These are phyloP conservation scores for Malus hybrid DNA, from an alignment of 331 rosid species.

Conservation along the genomic window DNA sequence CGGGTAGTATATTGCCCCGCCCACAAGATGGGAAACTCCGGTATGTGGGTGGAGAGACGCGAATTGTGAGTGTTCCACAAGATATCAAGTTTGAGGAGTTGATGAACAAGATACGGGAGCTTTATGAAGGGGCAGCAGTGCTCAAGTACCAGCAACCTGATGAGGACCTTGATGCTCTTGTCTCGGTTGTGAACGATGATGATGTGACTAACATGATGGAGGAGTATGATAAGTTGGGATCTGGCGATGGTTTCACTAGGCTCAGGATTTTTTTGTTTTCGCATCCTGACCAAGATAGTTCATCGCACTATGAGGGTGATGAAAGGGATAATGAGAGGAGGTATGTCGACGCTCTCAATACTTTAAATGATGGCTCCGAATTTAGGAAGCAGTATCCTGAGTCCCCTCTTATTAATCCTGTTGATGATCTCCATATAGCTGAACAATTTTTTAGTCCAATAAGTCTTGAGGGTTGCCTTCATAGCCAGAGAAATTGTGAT, in stretches of 20 bases:
- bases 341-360: slow-evolving; percentile 93
- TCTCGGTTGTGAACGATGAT: slow-evolving; percentile 91
- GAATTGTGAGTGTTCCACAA: slow-evolving; percentile 75
- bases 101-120: slow-evolving; percentile 87
- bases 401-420: slow-evolving; percentile 36
- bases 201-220: slow-evolving; percentile 99
- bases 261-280: slow-evolving; percentile 88
- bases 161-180: slow-evolving; percentile 97
- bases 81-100: slow-evolving; percentile 72
- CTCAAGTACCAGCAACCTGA: slow-evolving; percentile 97
- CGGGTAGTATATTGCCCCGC: slow-evolving; percentile 91
- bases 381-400: slow-evolving; percentile 59
- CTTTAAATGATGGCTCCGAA: slow-evolving; percentile 62
- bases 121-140: slow-evolving; percentile 74
- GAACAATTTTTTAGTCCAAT: slow-evolving; percentile 65
- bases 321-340: slow-evolving; percentile 78
- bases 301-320: slow-evolving; percentile 75
- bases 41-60: slow-evolving; percentile 94
- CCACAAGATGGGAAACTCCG: slow-evolving; percentile 96
- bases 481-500: slow-evolving; percentile 69
- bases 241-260: slow-evolving; percentile 85
- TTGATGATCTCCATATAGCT: slow-evolving; percentile 51
- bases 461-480: slow-evolving; percentile 56
- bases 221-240: slow-evolving; percentile 93
- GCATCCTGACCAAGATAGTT: slow-evolving; percentile 63